Evolutionary conservation across 2,329 filamentous ascomycete genomes (phyloP), one percentile per base, ranked within the genome.

Genomic region (Exophiala viscosa): DNA sequence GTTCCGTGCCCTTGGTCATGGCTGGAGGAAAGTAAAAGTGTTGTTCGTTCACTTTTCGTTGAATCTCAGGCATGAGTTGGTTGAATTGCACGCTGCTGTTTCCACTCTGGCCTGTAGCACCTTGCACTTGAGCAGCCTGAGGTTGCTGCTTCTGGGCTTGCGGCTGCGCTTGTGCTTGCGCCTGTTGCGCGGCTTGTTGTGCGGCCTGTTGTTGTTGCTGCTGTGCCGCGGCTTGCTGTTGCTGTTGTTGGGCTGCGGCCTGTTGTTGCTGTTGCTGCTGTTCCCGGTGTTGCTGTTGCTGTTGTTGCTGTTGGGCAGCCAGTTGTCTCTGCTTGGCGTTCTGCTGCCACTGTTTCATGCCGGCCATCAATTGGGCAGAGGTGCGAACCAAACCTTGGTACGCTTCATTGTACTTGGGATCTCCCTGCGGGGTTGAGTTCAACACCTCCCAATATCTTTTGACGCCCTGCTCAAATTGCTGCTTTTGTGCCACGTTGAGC

Each of bases 401-500:
- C 10, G 76, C 79, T 38, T 69, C 68, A 50, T 72, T 71, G 60
- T 80, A 76, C 53, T 80, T 75, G 1, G 70, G 64, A 46, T 72
- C 78, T 48, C 76, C 75, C 32, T 70, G 67, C 10, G 78, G 71
- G 36, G 73, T 73, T 38, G 64, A 73, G 54, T 80, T 75, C 45
- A 80, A 69, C 31, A 73, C 66, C 28, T 75, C 73, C 80, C 80
- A 84, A 45, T 81, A 71, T 55, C 71, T 75, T 51, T 74, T 72
- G 56, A 84, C 74, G 15, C 77, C 70, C 44, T 73, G 68, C 52
- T 76, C 77, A 62, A 82, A 82, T 59, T 79, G 75, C 40, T 73
- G 67, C 67, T 83, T 84, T 60, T 79, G 75, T 44, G 76, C 68
- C 7, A 80, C 76, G 55, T 68, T 76, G 28, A 84, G 69, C 65